Conservation (phyloP, 306 rosid species). For the Vigna mungo region DNA sequence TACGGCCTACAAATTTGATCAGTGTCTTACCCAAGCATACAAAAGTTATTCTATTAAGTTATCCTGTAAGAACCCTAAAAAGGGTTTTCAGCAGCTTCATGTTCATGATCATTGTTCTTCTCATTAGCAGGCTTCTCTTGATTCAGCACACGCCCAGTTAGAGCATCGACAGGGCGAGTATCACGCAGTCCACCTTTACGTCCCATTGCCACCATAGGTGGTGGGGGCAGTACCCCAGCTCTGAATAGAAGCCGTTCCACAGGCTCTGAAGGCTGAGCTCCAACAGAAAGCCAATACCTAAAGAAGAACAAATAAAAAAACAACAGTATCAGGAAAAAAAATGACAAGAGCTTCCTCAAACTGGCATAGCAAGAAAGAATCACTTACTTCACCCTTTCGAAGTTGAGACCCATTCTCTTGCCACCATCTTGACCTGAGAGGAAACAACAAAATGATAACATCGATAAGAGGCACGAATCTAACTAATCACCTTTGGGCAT, state of each 20-base stretch:
- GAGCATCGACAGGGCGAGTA: conserved; percentile 66
- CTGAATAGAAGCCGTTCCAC: conserved; percentile 85
- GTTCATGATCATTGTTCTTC: conserved; percentile 35
- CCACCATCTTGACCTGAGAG: conserved; percentile 83
- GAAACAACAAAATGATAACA: conserved; percentile 1
- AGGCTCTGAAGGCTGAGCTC: conserved; percentile 96
- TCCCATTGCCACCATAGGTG: conserved; percentile 88
- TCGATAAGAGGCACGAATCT: neutral
- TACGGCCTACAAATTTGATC: neutral
- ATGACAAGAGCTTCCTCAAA: neutral
- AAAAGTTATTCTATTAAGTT: conserved; percentile 36
- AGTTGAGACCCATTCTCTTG: conserved; percentile 91
- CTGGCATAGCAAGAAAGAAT: neutral
- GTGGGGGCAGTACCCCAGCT: conserved; percentile 85
- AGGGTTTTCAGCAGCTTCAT: conserved; percentile 42
- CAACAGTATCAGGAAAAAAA: neutral
- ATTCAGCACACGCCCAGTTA: conserved; percentile 64
- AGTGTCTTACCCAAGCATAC: conserved; percentile 1
- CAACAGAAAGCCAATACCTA: conserved; percentile 97
- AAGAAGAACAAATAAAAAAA: conserved; percentile 4
- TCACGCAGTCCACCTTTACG: conserved; percentile 85
- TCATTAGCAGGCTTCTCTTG: conserved; percentile 52
- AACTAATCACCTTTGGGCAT: neutral
- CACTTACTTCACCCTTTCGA: conserved; percentile 89
- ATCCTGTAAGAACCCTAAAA: conserved; percentile 14